Evolutionary conservation across 1,284 basidiomycete species (phyloP).

Genomic region (Phaffia rhodozyma): DNA sequence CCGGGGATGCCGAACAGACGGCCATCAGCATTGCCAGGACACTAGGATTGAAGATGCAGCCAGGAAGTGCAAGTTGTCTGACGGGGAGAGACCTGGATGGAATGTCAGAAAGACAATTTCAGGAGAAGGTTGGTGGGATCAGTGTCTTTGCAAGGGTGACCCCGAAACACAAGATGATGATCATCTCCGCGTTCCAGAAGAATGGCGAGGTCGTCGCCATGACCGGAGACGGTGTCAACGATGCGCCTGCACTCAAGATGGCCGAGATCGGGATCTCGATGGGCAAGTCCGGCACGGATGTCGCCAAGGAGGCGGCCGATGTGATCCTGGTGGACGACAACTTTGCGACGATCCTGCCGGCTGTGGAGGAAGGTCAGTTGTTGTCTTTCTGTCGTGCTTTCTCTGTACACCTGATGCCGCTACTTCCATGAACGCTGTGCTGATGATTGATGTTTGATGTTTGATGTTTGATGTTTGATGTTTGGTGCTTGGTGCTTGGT

Average conservation of each 20-base stretch:
- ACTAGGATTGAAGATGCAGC: slow-evolving; percentile 55
- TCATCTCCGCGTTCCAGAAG: slow-evolving; percentile 82
- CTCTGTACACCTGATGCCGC: background rate
- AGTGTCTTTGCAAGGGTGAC: slow-evolving; percentile 91
- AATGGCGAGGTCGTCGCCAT: slow-evolving; percentile 86
- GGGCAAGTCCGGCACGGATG: slow-evolving; percentile 93
- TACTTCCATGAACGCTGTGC: no score
- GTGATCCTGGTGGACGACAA: slow-evolving; percentile 96
- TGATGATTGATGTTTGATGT: no score
- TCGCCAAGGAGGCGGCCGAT: slow-evolving; percentile 95
- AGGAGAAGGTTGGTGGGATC: slow-evolving; percentile 65
- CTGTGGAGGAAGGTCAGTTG: slow-evolving; percentile 76
- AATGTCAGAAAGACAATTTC: slow-evolving; percentile 65
- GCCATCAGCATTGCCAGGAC: slow-evolving; percentile 78
- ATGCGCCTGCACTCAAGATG: slow-evolving; percentile 93
- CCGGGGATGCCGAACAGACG: slow-evolving; percentile 85
- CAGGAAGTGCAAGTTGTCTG: slow-evolving; percentile 42
- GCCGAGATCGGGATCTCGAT: slow-evolving; percentile 96
- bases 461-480: no score
- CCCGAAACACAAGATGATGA: slow-evolving; percentile 93
- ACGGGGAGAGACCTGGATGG: slow-evolving; percentile 80
- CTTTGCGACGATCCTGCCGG: slow-evolving; percentile 85
- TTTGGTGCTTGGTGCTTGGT: no score
- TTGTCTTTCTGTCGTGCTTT: background rate
- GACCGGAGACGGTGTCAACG: slow-evolving; percentile 98